Evolutionary conservation across 164 flowering plant species (phyloP), one percentile per base, ranked within the genome.

Genomic region (Vitis amurensis): DNA sequence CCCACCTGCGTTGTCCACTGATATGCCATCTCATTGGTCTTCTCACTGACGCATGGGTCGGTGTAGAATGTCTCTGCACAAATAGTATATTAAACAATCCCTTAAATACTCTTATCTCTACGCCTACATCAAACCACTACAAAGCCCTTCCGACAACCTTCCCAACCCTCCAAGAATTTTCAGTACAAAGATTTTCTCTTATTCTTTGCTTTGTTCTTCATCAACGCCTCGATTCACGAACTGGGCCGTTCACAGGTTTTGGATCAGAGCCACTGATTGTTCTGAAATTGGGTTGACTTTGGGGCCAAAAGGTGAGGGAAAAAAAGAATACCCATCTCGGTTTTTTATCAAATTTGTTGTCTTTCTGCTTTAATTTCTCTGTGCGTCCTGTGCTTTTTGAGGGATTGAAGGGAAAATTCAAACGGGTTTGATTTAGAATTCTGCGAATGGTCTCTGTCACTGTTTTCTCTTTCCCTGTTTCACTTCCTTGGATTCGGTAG

Each of bases 401-500:
- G 51, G 67, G 14, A 2, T 59, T 57, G 5, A 1, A 49, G 50
- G 59, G 61, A 30, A 63, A 67, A 63, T 69, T 61, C 57, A 13
- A 9, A 30, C 29, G 59, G 66, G 64, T 62, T 60, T 53, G 70
- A 59, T 61, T 68, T 72, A 17, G 59, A 55, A 47, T 50, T 62
- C 11, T 62, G 74, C 31, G 60, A 51, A 64, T 9, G 51, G 60
- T 44, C 69, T 58, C 53, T 62, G 73, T 30, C 65, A 58, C 67
- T 55, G 71, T 73, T 69, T 72, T 64, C 55, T 47, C 61, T 67
- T 74, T 52, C 68, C 81, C 71, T 71, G 73, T 76, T 63, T 73
- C 58, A n/a, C 71, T 72, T 72, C 79, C 76, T 80, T 75, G 84
- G 84, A 80, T 81, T 76, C 79, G 77, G 72, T 55, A 1, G 30